Evolutionary conservation across 148 eudicot genomes (phyloP).

Genomic region (Chenopodium quinoa): DNA sequence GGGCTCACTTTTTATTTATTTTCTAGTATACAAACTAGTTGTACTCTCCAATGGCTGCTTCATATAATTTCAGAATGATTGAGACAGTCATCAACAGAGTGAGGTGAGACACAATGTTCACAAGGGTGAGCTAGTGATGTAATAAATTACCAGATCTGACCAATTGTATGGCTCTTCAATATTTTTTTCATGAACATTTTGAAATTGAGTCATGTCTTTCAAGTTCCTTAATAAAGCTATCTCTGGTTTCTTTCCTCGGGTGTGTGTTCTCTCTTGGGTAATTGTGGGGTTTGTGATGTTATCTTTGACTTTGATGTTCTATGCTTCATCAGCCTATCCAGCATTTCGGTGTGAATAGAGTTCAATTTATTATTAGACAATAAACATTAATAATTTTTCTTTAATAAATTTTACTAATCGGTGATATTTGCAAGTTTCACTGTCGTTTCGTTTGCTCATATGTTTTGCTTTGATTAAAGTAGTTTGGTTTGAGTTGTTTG

Average conservation of each 20-base stretch:
- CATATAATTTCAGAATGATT: background rate
- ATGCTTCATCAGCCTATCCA: background rate
- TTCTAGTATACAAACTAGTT: background rate
- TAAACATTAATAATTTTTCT: background rate
- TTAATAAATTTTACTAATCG: background rate
- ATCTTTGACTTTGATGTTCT: background rate
- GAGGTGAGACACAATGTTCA: background rate
- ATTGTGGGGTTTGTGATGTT: background rate
- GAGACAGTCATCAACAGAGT: background rate
- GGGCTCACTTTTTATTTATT: background rate
- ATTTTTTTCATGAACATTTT: background rate
- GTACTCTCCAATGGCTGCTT: background rate
- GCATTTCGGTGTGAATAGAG: background rate
- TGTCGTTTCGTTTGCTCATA: background rate
- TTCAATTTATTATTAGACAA: background rate
- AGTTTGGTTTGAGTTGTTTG: background rate
- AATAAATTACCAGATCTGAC: no score
- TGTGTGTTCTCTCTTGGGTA: background rate
- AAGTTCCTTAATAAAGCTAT: background rate
- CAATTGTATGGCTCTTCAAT: background rate
- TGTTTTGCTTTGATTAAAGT: background rate
- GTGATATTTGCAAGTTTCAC: conserved; percentile 8
- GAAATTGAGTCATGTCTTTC: background rate
- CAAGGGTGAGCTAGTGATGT: background rate
- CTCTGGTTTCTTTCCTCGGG: background rate